Evolutionary conservation across 176 grass and related monocot genomes (phyloP).

Genomic region (Carex myosuroides): DNA sequence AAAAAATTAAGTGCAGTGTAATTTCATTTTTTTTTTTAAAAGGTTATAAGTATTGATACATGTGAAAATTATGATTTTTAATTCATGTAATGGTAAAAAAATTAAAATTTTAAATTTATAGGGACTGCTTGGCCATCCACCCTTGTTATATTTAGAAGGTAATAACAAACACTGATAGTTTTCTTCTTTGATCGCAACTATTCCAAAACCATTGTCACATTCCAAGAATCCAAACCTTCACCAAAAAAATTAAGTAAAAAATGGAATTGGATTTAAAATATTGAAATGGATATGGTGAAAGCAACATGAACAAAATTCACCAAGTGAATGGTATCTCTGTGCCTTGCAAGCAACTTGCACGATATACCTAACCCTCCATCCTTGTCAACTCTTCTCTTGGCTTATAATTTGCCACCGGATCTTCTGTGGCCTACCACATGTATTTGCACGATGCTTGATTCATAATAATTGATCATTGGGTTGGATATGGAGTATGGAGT

Average conservation of each 20-base stretch:
- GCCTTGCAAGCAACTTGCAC: slow-evolving; percentile 30
- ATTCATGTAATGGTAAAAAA: no score
- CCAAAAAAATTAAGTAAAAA: background rate
- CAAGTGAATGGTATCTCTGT: slow-evolving; percentile 16
- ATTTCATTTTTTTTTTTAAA: no score
- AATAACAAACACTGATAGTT: background rate
- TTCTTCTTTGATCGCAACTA: background rate
- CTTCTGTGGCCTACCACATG: background rate
- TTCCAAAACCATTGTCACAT: background rate
- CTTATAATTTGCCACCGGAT: background rate
- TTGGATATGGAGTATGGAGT: background rate
- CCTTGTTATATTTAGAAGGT: no score
- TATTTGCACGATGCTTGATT: background rate
- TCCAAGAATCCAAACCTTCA: background rate
- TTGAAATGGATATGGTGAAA: background rate
- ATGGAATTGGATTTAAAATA: slow-evolving; percentile 3
- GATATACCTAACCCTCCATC: slow-evolving; percentile 25
- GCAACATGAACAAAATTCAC: background rate
- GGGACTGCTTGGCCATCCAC: no score
- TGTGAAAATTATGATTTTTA: no score
- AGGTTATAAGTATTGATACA: no score
- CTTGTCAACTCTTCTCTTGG: background rate
- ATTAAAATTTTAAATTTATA: no score
- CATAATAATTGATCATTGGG: background rate
- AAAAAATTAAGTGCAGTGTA: no score